Conservation (phyloP, 371 early-diverging fungal species). For the Choanephora cucurbitarum region DNA sequence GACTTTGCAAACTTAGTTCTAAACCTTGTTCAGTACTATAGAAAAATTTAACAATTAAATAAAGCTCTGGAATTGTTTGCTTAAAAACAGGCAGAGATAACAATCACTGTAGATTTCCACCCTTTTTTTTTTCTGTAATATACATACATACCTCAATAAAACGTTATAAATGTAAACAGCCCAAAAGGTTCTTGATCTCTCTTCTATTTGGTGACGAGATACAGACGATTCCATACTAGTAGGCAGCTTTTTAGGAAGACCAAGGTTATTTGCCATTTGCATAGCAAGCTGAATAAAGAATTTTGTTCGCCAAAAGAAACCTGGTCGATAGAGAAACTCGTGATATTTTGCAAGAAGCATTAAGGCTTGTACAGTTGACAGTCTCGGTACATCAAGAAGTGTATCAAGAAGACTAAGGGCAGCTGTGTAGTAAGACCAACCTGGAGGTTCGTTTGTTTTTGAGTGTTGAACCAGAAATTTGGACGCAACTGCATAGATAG, state of each 20-base stretch:
- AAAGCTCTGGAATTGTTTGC: too few species aligned
- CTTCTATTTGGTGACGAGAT: slow-evolving; percentile 11
- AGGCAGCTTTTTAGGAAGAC: slow-evolving; percentile 20
- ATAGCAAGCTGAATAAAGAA: slow-evolving; percentile 38
- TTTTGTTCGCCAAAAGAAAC: slow-evolving; percentile 48
- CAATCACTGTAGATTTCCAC: not conserved
- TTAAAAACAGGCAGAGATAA: too few species aligned
- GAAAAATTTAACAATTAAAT: not conserved
- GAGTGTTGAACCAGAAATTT: slow-evolving; percentile 7
- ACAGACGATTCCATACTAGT: not conserved
- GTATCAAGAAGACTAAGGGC: slow-evolving; percentile 39
- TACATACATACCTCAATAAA: slow-evolving; percentile 31
- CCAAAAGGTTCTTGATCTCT: slow-evolving; percentile 29
- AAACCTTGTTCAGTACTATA: slow-evolving; percentile 35
- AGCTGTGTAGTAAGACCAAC: slow-evolving; percentile 42
- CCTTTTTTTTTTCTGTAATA: slow-evolving; percentile 2
- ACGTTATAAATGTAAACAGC: slow-evolving; percentile 26
- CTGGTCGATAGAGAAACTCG: slow-evolving; percentile 44
- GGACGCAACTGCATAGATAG: slow-evolving; percentile 60
- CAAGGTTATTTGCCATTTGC: slow-evolving; percentile 43
- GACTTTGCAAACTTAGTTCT: slow-evolving; percentile 13
- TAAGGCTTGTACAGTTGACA: slow-evolving; percentile 51
- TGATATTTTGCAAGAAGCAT: slow-evolving; percentile 50
- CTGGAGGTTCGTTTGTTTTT: slow-evolving; percentile 26
- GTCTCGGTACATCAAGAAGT: slow-evolving; percentile 42